phyloP scores from a whole-genome alignment of 2,329 filamentous ascomycete species.

The Amphichorda felina region DNA sequence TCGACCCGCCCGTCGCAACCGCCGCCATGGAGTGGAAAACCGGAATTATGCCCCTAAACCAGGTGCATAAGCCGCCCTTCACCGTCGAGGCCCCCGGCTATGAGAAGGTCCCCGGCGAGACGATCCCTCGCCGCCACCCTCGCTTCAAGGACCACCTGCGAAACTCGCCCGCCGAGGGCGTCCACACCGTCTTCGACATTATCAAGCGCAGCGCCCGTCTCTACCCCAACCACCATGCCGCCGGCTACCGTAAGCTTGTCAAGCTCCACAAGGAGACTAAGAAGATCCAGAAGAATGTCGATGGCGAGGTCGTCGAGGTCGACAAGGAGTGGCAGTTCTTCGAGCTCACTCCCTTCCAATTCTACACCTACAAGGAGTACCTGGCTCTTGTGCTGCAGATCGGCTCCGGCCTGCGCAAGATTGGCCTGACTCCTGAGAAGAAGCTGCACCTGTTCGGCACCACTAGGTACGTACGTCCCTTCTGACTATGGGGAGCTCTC shows the following conservation, averaged over 20 bases:
- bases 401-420: conserved; percentile 60
- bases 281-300: conserved; percentile 79
- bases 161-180: conserved; percentile 51
- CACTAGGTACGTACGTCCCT: conserved; percentile 54
- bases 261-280: conserved; percentile 73
- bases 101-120: conserved; percentile 65
- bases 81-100: conserved; percentile 60
- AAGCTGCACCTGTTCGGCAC: conserved; percentile 72
- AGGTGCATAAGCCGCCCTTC: conserved; percentile 60
- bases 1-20: too few species aligned
- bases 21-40: conserved; percentile 18
- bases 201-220: conserved; percentile 54
- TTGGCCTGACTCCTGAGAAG: conserved; percentile 57
- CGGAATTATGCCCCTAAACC: conserved; percentile 39
- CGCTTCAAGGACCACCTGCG: conserved; percentile 59
- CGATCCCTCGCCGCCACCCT: conserved; percentile 66
- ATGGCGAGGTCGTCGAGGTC: conserved; percentile 66
- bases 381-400: conserved; percentile 56
- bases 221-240: conserved; percentile 50
- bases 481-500: neutral
- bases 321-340: conserved; percentile 90
- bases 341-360: conserved; percentile 68
- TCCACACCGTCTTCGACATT: conserved; percentile 71
- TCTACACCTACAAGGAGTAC: conserved; percentile 70
- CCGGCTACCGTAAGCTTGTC: conserved; percentile 64